These are phyloP conservation scores for Tetrahymena borealis DNA, from an alignment of 73 alveolate species.

Conservation along the genomic window DNA sequence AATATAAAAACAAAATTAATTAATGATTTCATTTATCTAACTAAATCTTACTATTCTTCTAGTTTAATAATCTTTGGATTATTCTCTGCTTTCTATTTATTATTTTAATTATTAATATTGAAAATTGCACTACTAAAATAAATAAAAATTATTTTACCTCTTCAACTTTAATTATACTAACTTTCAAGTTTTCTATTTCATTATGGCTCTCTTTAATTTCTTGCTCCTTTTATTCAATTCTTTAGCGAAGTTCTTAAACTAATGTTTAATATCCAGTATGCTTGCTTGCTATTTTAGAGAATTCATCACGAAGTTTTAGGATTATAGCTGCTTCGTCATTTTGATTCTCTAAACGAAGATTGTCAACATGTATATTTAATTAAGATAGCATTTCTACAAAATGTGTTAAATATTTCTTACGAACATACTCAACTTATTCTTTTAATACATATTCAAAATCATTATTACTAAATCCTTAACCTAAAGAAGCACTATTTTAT, in stretches of 20 bases:
- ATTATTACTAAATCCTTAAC: background rate
- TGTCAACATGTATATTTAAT: background rate
- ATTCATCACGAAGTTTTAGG: background rate
- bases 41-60: background rate
- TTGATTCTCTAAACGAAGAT: background rate
- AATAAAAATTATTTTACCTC: background rate
- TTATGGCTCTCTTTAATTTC: background rate
- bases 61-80: background rate
- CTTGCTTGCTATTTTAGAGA: background rate
- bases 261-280: background rate
- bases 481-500: background rate
- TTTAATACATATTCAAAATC: background rate
- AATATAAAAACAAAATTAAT: background rate
- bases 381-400: background rate
- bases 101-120: background rate
- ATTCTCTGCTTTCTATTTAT: background rate
- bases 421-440: background rate
- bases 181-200: background rate
- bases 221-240: background rate
- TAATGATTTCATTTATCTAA: background rate
- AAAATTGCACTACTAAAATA: background rate
- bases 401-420: background rate
- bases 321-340: background rate
- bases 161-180: background rate
- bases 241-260: background rate